Percentiles rank a stretch among this genome's conserved stretches.
phyloP scores from a whole-genome alignment of 1,139 yeast species.

The Pichia kudriavzevii region DNA sequence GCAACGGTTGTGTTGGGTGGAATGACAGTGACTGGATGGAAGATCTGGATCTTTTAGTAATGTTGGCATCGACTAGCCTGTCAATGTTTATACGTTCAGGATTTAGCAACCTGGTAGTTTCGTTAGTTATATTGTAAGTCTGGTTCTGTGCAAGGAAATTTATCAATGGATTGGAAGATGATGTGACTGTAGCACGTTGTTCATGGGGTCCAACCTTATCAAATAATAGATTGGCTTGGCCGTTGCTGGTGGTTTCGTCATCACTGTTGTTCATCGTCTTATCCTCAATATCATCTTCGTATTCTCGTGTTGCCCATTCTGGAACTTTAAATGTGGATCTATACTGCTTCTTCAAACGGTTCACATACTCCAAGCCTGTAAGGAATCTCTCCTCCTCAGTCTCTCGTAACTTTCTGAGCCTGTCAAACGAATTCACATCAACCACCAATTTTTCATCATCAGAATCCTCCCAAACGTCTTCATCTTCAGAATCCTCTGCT shows the following conservation, averaged over 20 bases:
- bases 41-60: constrained; percentile 56
- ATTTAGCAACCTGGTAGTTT: constrained; percentile 52
- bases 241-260: too few relatives aligned
- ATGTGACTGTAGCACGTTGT: constrained; percentile 26
- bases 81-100: constrained; percentile 65
- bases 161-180: constrained; percentile 50
- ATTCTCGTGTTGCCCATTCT: constrained; percentile 55
- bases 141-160: constrained; percentile 54
- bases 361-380: constrained; percentile 59
- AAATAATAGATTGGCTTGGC: too few relatives aligned
- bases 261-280: constrained; percentile 23
- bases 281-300: constrained; percentile 27
- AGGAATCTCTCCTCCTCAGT: constrained; percentile 52
- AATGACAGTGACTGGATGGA: constrained; percentile 79
- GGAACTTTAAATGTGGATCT: constrained; percentile 87
- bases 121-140: constrained; percentile 40
- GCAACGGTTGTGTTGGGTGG: constrained; percentile 78
- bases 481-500: constrained; percentile 24
- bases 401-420: constrained; percentile 64
- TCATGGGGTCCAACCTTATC: constrained; percentile 32
- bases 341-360: constrained; percentile 74
- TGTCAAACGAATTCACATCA: constrained; percentile 53
- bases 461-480: constrained; percentile 80
- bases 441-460: constrained; percentile 75
- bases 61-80: constrained; percentile 81